Percentiles rank a stretch among this genome's conserved stretches.
phyloP scores from a whole-genome alignment of 805 yeast species.

The Tetrapisispora namnaoensis region DNA sequence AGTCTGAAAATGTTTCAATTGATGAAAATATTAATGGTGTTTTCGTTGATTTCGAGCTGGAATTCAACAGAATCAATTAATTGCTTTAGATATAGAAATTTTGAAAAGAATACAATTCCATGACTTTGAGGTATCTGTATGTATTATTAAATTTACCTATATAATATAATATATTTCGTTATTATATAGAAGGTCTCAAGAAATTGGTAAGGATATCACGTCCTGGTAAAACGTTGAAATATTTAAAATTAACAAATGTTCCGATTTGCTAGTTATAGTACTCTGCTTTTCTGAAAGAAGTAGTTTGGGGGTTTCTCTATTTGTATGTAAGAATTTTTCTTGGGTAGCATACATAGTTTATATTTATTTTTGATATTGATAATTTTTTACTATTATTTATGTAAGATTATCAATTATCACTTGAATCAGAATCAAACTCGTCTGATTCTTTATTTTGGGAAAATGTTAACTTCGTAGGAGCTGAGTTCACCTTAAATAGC shows the following conservation, averaged over 20 bases:
- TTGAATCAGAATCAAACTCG: constrained; percentile 4
- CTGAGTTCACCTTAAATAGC: constrained; percentile 14
- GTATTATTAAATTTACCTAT: not conserved
- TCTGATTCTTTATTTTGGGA: not conserved
- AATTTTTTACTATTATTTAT: not conserved
- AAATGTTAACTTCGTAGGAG: constrained; percentile 18
- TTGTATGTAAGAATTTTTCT: not conserved
- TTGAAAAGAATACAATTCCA: not conserved
- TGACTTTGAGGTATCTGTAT: not conserved
- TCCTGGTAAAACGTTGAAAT: no score
- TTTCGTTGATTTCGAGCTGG: not conserved
- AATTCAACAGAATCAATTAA: not conserved
- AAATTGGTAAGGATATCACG: no score
- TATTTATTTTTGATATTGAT: no score
- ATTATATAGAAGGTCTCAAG: no score
- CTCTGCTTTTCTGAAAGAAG: no score
- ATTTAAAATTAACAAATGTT: no score
- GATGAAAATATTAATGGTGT: constrained; percentile 2
- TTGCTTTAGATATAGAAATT: not conserved
- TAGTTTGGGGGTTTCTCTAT: no score
- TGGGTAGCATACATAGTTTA: not conserved
- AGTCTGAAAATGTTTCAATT: not conserved
- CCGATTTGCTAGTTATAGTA: no score
- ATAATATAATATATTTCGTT: not conserved
- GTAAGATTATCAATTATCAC: not conserved